Base-by-base conservation (phyloP, 2,329 filamentous ascomycete genomes). In the Trichoderma breve region DNA sequence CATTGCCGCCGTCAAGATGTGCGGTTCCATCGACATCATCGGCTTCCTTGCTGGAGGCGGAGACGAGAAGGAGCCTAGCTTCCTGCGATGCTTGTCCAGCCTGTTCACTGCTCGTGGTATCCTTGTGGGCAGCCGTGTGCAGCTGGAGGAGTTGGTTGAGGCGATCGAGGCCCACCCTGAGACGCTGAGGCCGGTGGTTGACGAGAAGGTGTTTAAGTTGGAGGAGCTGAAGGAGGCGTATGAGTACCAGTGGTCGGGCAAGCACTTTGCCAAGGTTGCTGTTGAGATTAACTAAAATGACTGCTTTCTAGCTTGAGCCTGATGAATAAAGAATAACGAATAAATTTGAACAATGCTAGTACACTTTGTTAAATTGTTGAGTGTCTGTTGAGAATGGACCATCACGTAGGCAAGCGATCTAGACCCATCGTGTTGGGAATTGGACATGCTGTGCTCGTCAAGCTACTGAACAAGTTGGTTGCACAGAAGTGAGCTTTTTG, bases 121-220 rank as follows among this genome's bases (percentile, higher is more conserved):
- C 4, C 78, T 85, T 55, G 83, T 84, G 7, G 86, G 86, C 4
- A 85, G 73, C 75, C 78, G 84, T 18, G 57, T 77, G 3, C 83
- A 86, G 79, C 83, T 88, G 79, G 85, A 87, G 77, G 86, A 87
- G 11, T 86, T 88, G 83, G 83, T 82, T 73, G 78, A 80, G 1
- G 85, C 84, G 18, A 82, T 88, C 70, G 86, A 87, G 74, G 84
- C 80, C 24, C 81, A 81, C 62, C 83, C 84, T 5, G 79, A 81
- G 28, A 83, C 83, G 34, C 77, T 82, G 60, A 76, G 77, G n/a
- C 86, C 86, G 3, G 81, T 87, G 2, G 76, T 88, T 21, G 71
- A 72, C 7, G 75, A 78, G 51, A 83, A 81, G 73, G 70, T 80
- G 28, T 88, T 88, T 72, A 78, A 73, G 12, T 75, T 88, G 39